These are phyloP conservation scores for Cytospora piceicola DNA, from an alignment of 2,329 filamentous ascomycete genomes.

Conservation along the genomic window DNA sequence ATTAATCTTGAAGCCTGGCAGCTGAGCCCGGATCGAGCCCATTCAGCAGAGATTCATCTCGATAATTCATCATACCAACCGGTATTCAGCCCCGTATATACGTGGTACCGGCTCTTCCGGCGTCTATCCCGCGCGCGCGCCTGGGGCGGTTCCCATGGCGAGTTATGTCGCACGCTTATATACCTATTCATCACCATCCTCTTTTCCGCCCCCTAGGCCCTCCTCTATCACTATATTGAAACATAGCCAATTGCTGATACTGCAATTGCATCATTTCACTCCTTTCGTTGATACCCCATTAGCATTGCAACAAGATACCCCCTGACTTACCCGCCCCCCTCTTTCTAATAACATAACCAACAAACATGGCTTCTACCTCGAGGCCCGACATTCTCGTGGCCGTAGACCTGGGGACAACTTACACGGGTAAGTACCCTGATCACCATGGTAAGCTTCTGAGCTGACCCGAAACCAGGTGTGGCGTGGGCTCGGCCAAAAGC, in stretches of 20 bases:
- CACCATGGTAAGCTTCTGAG: not conserved
- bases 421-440: constrained; percentile 42
- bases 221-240: not conserved
- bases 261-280: constrained; percentile 1
- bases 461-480: constrained; percentile 39
- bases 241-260: constrained; percentile 19
- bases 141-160: constrained; percentile 22
- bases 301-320: constrained; percentile 11
- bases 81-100: not conserved
- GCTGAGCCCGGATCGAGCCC: constrained; percentile 11
- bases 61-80: not conserved
- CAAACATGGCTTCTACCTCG: constrained; percentile 11
- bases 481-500: constrained; percentile 40
- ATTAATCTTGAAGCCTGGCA: constrained; percentile 9
- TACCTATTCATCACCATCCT: constrained; percentile 1
- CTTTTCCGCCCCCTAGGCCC: not conserved
- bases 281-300: not conserved
- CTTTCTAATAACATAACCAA: not conserved
- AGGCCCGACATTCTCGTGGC: constrained; percentile 47
- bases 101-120: not conserved
- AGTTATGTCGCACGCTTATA: constrained; percentile 21
- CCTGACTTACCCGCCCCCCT: constrained; percentile 7
- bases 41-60: constrained; percentile 4
- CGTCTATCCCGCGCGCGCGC: constrained; percentile 24
- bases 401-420: constrained; percentile 52